phyloP scores from a whole-genome alignment of 129 eudicot species.

The sunflower (Helianthus annuus) region HanXRQr2.0-SUNRISE NC_035433.2:140799845-140800344 shows the following conservation, averaged over 20 bases:
- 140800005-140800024: constrained; percentile 74
- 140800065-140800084: constrained; percentile 65
- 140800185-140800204: constrained; percentile 73
- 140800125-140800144: constrained; percentile 66
- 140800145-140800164: constrained; percentile 61
- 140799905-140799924: constrained; percentile 70
- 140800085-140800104: constrained; percentile 68
- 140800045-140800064: constrained; percentile 66
- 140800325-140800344: constrained; percentile 28
- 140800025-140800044: constrained; percentile 82
- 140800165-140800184: constrained; percentile 80
- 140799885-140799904: constrained; percentile 83
- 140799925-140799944: constrained; percentile 64
- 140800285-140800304: constrained; percentile 32
- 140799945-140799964: constrained; percentile 76
- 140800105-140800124: constrained; percentile 64
- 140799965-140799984: constrained; percentile 76
- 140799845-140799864: constrained; percentile 2
- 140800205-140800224: constrained; percentile 42
- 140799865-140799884: constrained; percentile 68
- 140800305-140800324: constrained; percentile 13
- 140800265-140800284: constrained; percentile 21
- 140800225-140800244: constrained; percentile 31
- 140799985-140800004: constrained; percentile 69
- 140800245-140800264: constrained; percentile 27